A percentile compares a stretch with the other conserved stretches of the same genome.
These are phyloP conservation scores for Pythium sp. DNA, from an alignment of 352 stramenopile species.

Conservation along the genomic window DNA sequence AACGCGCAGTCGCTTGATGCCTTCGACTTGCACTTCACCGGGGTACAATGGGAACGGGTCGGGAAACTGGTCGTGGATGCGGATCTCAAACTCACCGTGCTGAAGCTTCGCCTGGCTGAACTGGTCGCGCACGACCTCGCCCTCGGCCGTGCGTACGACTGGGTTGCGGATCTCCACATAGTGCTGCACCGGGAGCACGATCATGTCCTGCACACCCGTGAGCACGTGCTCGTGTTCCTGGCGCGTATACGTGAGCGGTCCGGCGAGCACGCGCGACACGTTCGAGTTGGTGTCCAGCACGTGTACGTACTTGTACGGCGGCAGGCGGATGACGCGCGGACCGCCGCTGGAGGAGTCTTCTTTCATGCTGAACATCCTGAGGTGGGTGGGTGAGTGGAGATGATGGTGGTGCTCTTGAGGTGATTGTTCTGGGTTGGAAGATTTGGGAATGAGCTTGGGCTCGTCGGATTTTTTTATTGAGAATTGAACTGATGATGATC, in stretches of 20 bases:
- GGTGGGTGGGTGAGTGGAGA: too few species aligned
- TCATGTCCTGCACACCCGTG: constrained; percentile 62
- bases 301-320: constrained; percentile 83
- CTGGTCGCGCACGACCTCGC: constrained; percentile 53
- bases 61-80: constrained; percentile 67
- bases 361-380: constrained; percentile 14
- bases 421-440: too few species aligned
- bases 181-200: constrained; percentile 71
- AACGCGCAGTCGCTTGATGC: constrained; percentile 52
- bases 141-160: constrained; percentile 45
- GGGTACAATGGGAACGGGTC: constrained; percentile 80
- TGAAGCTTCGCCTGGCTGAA: constrained; percentile 77
- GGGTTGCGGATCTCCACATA: constrained; percentile 78
- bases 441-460: constrained; percentile 14
- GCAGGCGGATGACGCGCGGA: constrained; percentile 68
- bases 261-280: constrained; percentile 72
- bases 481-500: not conserved
- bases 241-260: constrained; percentile 75
- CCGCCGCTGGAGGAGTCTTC: constrained; percentile 30
- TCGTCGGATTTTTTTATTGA: not conserved
- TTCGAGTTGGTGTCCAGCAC: constrained; percentile 87
- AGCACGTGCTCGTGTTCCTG: constrained; percentile 80
- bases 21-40: constrained; percentile 57
- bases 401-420: too few species aligned
- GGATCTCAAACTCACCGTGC: constrained; percentile 77